Evolutionary conservation across 345 rosid genomes (phyloP), one percentile per base, ranked within the genome.

Genomic region (Atalantia buxifolia): DNA sequence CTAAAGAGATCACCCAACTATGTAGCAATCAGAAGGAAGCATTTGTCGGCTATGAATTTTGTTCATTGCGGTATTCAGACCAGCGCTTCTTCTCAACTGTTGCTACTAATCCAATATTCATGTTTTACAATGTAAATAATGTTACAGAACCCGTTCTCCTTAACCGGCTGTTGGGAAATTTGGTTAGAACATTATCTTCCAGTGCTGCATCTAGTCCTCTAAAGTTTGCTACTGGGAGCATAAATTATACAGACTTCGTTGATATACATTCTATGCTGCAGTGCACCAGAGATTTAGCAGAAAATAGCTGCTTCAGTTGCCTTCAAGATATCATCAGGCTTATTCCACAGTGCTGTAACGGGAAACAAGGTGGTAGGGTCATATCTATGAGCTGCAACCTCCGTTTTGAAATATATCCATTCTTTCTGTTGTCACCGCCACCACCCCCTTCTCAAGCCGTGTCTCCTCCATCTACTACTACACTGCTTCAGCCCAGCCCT

Each of bases 231-330:
- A n/a, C 8, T 1, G 80, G 82, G 30, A 80, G 75, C 53, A 40
- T 25, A 9, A 66, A 53, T 53, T 81, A 73, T 68, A 59, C 72
- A 9, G 33, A 59, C 66, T 76, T 10, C 27, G 9, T 3, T 27
- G 21, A 55, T 18, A 78, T 85, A 53, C 68, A 77, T 66, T 89
- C 81, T n/a, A 69, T 87, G 85, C 81, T 72, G 24, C 88, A 85
- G 78, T 86, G 91, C 76, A 87, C 78, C n/a, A 72, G 75, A 77
- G 82, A 82, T 45, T 53, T 86, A 13, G 28, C 56, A 19, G 81
- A 40, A 31, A 59, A 38, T 7, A 72, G 63, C 45, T 86, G 89
- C 66, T 42, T 4, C 9, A 63, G 19, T 50, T 88, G 91, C 60
- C 79, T 88, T 35, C 77, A 55, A 76, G 30, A 38, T 2, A 80